Base-by-base conservation (phyloP, 352 stramenopile genomes). In the Phytopythium ostracodes region DNA sequence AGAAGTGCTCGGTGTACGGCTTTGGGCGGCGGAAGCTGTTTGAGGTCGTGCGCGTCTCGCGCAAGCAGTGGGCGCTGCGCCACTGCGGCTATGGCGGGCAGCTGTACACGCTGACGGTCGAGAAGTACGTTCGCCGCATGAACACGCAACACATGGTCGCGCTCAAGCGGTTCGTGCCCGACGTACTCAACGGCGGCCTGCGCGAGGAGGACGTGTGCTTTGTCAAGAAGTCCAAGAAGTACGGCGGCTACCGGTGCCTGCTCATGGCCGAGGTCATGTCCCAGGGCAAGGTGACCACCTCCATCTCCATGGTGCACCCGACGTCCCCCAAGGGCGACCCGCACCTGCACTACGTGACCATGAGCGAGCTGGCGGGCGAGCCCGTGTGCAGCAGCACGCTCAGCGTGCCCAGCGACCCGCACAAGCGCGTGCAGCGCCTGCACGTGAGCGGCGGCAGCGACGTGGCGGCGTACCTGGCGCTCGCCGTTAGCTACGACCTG, bases 221-320 rank as follows among this genome's bases (percentile, higher is more conserved):
- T 47, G 78, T 94, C 46, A 87, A 87, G 63, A 92, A 92, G 56
- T 87, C 75, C 12, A 89, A 88, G 73, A 75, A 75, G 40, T 62
- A 69, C 43, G 73, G 73, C 11, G 71, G 78, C 22, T 92, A 92
- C 64, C 76, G 81, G 36, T 91, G 81, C 60, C 55, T 92, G 56
- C 78, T 94, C 54, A 88, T 90, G 73, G 87, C 79, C 47, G 86
- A 94, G 64, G 73, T 94, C 8, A 89, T 94, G 55, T 90, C 81
- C 36, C 80, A 84, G 31, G 86, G 86, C 35, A 89, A 89, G 49
- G 79, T 91, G 57, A 90, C 83, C 47, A 94, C 81, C 42, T 77
- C 81, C 20, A 78, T 94, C 46, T 73, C 72, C 29, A 87, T 94
- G 42, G 72, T 89, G 66, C 74, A 82, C 60, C 78, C 82, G 12